Evolutionary conservation across 805 yeast species (phyloP).

Genomic region (Candida tammaniensis): DNA sequence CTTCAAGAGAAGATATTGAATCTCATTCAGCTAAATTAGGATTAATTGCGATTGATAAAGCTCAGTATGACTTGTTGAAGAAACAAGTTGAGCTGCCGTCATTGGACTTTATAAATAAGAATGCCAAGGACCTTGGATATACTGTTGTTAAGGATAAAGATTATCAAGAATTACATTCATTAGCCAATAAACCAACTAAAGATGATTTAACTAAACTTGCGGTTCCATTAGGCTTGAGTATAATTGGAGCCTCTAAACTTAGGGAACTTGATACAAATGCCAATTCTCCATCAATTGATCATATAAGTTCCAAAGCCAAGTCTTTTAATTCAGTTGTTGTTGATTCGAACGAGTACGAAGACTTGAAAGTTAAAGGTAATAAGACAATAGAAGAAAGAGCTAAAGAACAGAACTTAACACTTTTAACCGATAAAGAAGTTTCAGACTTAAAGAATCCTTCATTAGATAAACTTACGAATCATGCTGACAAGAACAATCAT

Average conservation of each 20-base stretch:
- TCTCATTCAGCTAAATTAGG: constrained; percentile 13
- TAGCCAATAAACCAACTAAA: constrained; percentile 14
- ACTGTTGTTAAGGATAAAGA: constrained; percentile 11
- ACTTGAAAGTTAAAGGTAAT: constrained; percentile 5
- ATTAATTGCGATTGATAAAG: constrained; percentile 3
- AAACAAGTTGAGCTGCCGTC: constrained; percentile 18
- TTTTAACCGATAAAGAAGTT: constrained; percentile 10
- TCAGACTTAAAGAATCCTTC: constrained; percentile 13
- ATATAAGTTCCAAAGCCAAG: constrained; percentile 10
- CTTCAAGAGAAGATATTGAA: constrained; percentile 16
- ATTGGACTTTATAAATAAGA: constrained; percentile 21
- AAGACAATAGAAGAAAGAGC: constrained; percentile 17
- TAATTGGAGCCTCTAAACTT: constrained; percentile 15
- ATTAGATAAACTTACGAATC: constrained; percentile 7
- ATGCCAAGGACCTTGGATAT: constrained; percentile 15
- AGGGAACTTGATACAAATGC: constrained; percentile 15
- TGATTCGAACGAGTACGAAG: constrained; percentile 11
- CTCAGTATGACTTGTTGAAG: constrained; percentile 6
- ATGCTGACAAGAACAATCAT: constrained; percentile 16
- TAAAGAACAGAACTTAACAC: constrained; percentile 5
- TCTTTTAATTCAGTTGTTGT: constrained; percentile 10
- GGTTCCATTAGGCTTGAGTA: constrained; percentile 7
- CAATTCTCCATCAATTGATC: constrained; percentile 15
- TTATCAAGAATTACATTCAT: constrained; percentile 1
- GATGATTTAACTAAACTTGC: constrained; percentile 6